Evolutionary conservation across 2,329 filamentous ascomycete genomes (phyloP).

Genomic region (Albophoma yamanashiensis): DNA sequence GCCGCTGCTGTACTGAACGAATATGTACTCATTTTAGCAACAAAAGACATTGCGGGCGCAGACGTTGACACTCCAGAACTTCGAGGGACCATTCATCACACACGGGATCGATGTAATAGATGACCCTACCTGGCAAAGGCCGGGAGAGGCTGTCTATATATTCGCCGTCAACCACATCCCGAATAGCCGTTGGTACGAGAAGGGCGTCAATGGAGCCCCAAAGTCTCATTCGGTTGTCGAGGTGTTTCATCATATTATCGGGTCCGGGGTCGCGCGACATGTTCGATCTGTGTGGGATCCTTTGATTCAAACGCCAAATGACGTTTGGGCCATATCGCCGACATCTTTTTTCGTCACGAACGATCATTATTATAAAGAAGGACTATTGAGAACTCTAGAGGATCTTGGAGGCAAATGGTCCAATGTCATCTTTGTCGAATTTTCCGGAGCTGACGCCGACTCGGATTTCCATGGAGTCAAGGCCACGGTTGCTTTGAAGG

Average conservation of each 20-base stretch:
- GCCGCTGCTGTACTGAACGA: constrained; percentile 25
- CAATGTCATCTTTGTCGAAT: constrained; percentile 32
- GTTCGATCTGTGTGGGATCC: constrained; percentile 42
- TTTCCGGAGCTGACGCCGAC: constrained; percentile 14
- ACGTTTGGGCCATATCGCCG: constrained; percentile 37
- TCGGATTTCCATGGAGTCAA: constrained; percentile 22
- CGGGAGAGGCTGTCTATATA: constrained; percentile 39
- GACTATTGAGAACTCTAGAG: constrained; percentile 35
- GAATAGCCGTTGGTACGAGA: constrained; percentile 26
- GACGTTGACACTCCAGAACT: constrained; percentile 37
- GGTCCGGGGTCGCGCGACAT: constrained; percentile 28
- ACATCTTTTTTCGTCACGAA: constrained; percentile 47
- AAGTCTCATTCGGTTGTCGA: constrained; percentile 44
- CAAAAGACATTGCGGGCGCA: constrained; percentile 17
- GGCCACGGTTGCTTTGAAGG: constrained; percentile 30
- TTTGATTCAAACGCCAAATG: constrained; percentile 46
- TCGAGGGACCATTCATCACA: constrained; percentile 41
- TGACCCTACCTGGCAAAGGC: constrained; percentile 25
- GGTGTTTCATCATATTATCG: constrained; percentile 42
- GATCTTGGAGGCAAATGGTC: constrained; percentile 36
- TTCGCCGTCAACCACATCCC: constrained; percentile 50
- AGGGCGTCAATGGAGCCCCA: constrained; percentile 12
- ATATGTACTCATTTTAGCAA: neutral
- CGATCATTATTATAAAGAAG: constrained; percentile 43
- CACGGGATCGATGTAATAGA: constrained; percentile 51